These are phyloP conservation scores for Phaffomyces thermotolerans DNA, from an alignment of 805 yeast species.

Conservation along the genomic window DNA sequence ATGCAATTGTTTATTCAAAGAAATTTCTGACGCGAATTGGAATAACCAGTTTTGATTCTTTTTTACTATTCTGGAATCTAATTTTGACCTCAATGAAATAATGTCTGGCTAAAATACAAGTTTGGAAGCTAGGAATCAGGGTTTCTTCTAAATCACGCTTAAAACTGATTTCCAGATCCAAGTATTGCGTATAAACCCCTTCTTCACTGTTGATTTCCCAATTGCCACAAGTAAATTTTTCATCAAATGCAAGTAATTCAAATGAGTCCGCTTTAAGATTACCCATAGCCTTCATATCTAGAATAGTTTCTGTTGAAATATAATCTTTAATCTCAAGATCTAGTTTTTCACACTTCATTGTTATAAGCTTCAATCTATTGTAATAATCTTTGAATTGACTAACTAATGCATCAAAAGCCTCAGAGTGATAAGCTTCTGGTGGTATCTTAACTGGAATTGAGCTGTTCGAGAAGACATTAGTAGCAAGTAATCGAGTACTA, in stretches of 20 bases:
- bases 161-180: slow-evolving; percentile 32
- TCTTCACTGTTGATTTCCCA: slow-evolving; percentile 20
- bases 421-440: slow-evolving; percentile 21
- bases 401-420: slow-evolving; percentile 17
- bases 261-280: slow-evolving; percentile 11
- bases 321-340: slow-evolving; percentile 6
- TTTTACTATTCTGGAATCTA: neutral
- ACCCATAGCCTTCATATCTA: slow-evolving; percentile 19
- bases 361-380: slow-evolving; percentile 14
- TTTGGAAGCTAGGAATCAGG: slow-evolving; percentile 55
- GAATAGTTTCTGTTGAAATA: slow-evolving; percentile 8
- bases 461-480: slow-evolving; percentile 27
- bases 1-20: too few species aligned
- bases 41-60: too few species aligned
- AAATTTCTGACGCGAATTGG: too few species aligned
- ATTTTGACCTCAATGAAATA: slow-evolving; percentile 46
- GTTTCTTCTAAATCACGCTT: slow-evolving; percentile 39
- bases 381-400: slow-evolving; percentile 17
- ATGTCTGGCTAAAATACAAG: slow-evolving; percentile 52
- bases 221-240: slow-evolving; percentile 1
- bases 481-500: slow-evolving; percentile 25
- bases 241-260: slow-evolving; percentile 1
- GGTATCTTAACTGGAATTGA: slow-evolving; percentile 39
- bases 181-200: neutral
- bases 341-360: slow-evolving; percentile 5